Conservation (phyloP, 2,329 filamentous ascomycete genomes). For the Exophiala viscosa region DNA sequence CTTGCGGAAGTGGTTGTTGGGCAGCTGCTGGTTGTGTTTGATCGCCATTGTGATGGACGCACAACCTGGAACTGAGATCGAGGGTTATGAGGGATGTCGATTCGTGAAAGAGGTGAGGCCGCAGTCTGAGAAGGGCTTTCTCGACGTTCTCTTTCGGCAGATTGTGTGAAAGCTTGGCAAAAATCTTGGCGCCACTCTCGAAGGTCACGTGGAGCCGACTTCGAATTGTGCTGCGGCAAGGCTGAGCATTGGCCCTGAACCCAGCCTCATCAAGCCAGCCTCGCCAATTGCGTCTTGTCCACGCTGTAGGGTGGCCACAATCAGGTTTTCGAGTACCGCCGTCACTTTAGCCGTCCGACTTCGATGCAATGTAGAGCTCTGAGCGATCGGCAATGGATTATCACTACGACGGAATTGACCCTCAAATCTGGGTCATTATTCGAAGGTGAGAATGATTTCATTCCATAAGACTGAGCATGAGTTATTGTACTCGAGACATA, state of each 20-base stretch:
- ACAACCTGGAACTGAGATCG: constrained; percentile 10
- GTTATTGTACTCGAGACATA: constrained; percentile 29
- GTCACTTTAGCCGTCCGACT: too few relatives aligned
- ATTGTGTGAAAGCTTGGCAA: constrained; percentile 7
- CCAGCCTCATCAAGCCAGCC: background rate
- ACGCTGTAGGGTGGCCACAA: too few relatives aligned
- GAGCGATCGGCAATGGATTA: too few relatives aligned
- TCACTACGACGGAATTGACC: background rate
- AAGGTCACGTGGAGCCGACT: too few relatives aligned
- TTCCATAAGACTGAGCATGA: constrained; percentile 23
- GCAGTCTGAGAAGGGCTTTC: background rate
- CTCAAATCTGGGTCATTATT: background rate
- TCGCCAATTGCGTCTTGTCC: too few relatives aligned
- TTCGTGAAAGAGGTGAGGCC: background rate
- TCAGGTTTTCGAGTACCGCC: too few relatives aligned
- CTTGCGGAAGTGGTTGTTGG: constrained; percentile 76
- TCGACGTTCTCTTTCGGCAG: background rate
- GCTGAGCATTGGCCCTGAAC: too few relatives aligned
- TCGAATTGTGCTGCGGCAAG: too few relatives aligned
- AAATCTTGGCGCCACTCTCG: constrained; percentile 6
- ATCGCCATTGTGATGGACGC: constrained; percentile 61
- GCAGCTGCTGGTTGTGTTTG: constrained; percentile 73
- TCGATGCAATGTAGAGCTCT: too few relatives aligned
- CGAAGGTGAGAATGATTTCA: constrained; percentile 8
- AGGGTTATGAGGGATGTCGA: background rate